Percentiles rank a stretch among this genome's conserved stretches.
Conservation (phyloP, 441 rosid genomes). For the Sinapis alba region DNA sequence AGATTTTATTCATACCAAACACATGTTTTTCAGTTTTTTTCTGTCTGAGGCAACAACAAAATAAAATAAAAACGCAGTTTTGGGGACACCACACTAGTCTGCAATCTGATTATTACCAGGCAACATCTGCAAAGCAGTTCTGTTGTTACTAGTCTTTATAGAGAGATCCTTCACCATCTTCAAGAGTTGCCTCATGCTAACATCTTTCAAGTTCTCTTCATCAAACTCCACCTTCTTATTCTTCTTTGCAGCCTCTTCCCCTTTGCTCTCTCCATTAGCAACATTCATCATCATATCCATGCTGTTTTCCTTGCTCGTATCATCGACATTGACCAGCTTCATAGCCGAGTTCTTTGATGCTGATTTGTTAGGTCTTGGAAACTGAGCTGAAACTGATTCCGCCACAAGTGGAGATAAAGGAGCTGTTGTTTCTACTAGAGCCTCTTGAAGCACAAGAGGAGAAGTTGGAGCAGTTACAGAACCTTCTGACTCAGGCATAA, state of each 20-base stretch:
- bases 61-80: not conserved
- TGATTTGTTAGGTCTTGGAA: conserved; percentile 35
- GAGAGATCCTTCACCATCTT: conserved; percentile 25
- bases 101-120: conserved; percentile 25
- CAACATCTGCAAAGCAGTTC: conserved; percentile 29
- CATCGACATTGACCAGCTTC: not conserved
- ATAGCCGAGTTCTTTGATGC: conserved; percentile 26
- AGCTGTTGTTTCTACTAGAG: not conserved
- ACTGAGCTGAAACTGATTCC: conserved; percentile 40
- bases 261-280: conserved; percentile 2
- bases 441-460: conserved; percentile 3
- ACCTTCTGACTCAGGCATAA: conserved; percentile 9
- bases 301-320: conserved; percentile 15
- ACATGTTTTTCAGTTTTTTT: not conserved
- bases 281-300: conserved; percentile 16
- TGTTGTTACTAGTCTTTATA: conserved; percentile 22
- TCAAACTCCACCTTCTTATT: not conserved
- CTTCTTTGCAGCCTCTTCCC: conserved; percentile 3
- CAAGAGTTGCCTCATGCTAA: conserved; percentile 22
- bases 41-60: not conserved
- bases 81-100: conserved; percentile 4
- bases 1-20: not conserved
- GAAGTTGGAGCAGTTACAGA: not conserved
- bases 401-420: conserved; percentile 38
- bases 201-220: conserved; percentile 17